Conservation (phyloP, 352 stramenopile species). For the Globisporangium yorkense region DNA sequence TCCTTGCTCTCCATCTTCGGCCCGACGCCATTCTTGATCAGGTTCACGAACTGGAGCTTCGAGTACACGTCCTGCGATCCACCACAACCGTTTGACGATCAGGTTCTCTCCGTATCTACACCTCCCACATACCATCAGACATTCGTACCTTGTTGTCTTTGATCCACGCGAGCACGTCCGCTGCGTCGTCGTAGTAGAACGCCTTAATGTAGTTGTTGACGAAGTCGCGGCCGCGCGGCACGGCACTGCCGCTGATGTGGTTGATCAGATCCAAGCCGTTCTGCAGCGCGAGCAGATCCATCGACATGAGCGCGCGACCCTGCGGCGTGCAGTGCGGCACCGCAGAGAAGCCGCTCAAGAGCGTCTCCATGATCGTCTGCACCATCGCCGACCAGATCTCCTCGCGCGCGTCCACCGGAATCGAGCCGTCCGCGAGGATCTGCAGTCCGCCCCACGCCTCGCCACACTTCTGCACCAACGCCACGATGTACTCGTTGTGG, state of each 20-base stretch:
- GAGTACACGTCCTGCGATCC: constrained; percentile 35
- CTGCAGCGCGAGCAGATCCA: constrained; percentile 92
- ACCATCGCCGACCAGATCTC: constrained; percentile 81
- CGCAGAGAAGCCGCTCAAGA: constrained; percentile 90
- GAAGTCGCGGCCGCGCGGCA: constrained; percentile 50
- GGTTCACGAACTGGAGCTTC: constrained; percentile 50
- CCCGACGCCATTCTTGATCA: constrained; percentile 66
- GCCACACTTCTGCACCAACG: constrained; percentile 74
- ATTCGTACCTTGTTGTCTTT: constrained; percentile 53
- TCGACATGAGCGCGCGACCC: constrained; percentile 94
- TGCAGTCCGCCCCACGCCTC: constrained; percentile 72
- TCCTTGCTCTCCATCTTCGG: constrained; percentile 42
- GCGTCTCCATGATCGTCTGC: constrained; percentile 81
- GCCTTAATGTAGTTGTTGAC: constrained; percentile 86
- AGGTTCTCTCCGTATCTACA: background rate
- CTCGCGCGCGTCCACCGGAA: constrained; percentile 62
- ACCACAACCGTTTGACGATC: constrained; percentile 6
- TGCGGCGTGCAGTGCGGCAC: constrained; percentile 90
- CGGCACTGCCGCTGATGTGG: constrained; percentile 46
- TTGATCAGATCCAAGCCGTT: constrained; percentile 80
- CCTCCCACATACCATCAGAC: background rate
- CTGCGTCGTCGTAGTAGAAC: constrained; percentile 80
- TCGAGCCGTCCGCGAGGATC: constrained; percentile 53
- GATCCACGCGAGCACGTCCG: constrained; percentile 83
- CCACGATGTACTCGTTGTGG: constrained; percentile 77